Evolutionary conservation across 202 grass and related monocot genomes (phyloP).

Genomic region (Zizania palustris): DNA sequence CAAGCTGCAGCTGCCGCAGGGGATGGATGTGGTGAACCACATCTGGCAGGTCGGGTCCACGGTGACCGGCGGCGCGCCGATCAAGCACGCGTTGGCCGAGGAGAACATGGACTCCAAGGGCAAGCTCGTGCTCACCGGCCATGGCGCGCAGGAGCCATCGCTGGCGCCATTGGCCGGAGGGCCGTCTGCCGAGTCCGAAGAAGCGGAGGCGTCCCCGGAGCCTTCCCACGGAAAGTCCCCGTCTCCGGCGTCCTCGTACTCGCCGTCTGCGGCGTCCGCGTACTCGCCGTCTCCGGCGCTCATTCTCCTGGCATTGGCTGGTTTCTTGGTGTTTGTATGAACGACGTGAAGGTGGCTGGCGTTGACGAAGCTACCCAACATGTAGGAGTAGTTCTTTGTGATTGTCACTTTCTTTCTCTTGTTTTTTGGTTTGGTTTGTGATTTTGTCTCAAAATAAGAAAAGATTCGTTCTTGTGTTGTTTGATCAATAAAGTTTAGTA

Average conservation of each 20-base stretch:
- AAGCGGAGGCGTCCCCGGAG: background rate
- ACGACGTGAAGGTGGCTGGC: background rate
- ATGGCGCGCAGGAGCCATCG: constrained; percentile 8
- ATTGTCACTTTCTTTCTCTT: background rate
- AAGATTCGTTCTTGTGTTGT: background rate
- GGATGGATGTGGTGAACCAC: constrained; percentile 51
- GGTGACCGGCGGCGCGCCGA: constrained; percentile 53
- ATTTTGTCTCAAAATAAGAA: background rate
- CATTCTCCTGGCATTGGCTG: constrained; percentile 38
- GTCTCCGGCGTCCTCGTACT: background rate
- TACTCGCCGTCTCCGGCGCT: constrained; percentile 14
- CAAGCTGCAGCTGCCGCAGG: constrained; percentile 55
- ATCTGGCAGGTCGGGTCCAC: constrained; percentile 79
- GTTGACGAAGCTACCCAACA: background rate
- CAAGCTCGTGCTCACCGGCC: constrained; percentile 38
- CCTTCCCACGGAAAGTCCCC: constrained; percentile 25
- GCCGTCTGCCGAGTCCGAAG: background rate
- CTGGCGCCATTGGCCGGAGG: constrained; percentile 12
- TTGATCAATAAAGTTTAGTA: background rate
- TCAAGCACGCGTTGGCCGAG: constrained; percentile 60
- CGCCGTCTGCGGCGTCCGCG: background rate
- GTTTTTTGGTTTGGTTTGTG: background rate
- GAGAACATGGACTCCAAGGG: constrained; percentile 58
- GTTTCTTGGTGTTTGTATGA: constrained; percentile 50
- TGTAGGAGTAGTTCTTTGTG: background rate